Evolutionary conservation across 192 early-diverging fungal genomes (phyloP), one percentile per base, ranked within the genome.

Genomic region (Martensiomyces pterosporus): DNA sequence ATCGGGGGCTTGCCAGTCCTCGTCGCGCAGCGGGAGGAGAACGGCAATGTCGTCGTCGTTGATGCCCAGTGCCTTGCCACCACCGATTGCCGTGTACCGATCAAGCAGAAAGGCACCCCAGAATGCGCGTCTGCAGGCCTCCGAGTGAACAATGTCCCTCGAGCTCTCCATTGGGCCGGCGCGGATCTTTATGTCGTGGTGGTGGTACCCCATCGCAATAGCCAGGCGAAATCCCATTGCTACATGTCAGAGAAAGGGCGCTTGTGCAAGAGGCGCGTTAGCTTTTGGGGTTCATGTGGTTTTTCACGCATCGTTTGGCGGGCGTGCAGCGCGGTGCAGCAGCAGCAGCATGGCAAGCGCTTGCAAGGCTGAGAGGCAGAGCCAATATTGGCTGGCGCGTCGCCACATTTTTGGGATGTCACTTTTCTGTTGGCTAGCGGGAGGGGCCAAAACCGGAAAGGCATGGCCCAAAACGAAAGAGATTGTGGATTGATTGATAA

Each of bases 181-280:
- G 7, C 64, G 64, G 23, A 69, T 43, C 66, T 57, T 64, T 15
- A 44, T 29, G 39, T 75, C 72, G 24, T 43, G 52, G 43, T 69
- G 72, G 52, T 75, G 72, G 53, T 75, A 75, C 12, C 72, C 72
- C 72, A 68, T 67, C 29, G 56, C 60, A 45, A 75, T 75, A 5
- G 72, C 72, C 50, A 75, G 45, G 21, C 72, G 66, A 48, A 75
- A 75, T 12, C 72, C 66, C 72, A 75, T 75, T 22, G 72, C 64
- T 75, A 69, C 49, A 55, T 16, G 25, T n/a, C 32, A 43, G 18
- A 43, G 7, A 1, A 29, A 15, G 18, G 21, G 4, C 19, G 35
- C 2, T 9, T 9, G 33, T 17, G 4, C 19, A 27, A 47, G 17
- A 17, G 8, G n/a, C n/a, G n/a, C n/a, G n/a, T n/a, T n/a, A n/a